Evolutionary conservation across 371 early-diverging fungal species (phyloP).

Genomic region (Mucor irregularis): DNA sequence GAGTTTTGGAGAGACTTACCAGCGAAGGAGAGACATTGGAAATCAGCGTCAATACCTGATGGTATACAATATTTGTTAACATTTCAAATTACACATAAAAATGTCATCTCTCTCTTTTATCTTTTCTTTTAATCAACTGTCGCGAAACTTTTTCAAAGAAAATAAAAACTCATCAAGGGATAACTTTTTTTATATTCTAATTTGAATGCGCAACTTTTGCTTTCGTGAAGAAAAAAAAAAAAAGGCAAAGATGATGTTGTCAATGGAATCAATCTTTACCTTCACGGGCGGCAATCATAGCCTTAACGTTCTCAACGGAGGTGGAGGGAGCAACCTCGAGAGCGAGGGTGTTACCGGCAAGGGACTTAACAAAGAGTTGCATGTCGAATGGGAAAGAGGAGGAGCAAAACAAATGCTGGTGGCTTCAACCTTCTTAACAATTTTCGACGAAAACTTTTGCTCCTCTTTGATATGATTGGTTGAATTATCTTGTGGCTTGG

Average conservation of each 20-base stretch:
- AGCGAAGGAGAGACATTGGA: slow-evolving; percentile 91
- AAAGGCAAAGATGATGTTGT: not conserved
- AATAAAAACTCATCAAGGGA: no score
- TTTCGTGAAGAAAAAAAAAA: not conserved
- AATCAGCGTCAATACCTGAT: slow-evolving; percentile 86
- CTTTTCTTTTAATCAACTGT: no score
- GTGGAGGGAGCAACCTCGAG: slow-evolving; percentile 74
- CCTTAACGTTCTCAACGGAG: slow-evolving; percentile 83
- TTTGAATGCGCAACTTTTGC: no score
- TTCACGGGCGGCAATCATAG: slow-evolving; percentile 90
- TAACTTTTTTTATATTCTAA: no score
- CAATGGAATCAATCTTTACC: slow-evolving; percentile 44
- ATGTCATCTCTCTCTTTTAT: not conserved
- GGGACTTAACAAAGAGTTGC: slow-evolving; percentile 89
- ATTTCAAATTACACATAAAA: not conserved
- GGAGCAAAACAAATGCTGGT: slow-evolving; percentile 4
- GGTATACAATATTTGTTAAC: not conserved
- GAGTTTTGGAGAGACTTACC: slow-evolving; percentile 91
- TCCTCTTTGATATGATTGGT: not conserved
- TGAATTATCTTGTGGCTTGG: not conserved
- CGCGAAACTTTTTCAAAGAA: no score
- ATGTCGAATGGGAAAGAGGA: slow-evolving; percentile 40
- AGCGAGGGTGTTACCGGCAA: slow-evolving; percentile 84
- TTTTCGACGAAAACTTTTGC: slow-evolving; percentile 5
- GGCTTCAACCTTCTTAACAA: slow-evolving; percentile 6